A percentile compares a stretch with the other conserved stretches of the same genome.
These are phyloP conservation scores for Arthroderma sp. DNA, from an alignment of 2,329 filamentous ascomycete genomes.

Conservation along the genomic window DNA sequence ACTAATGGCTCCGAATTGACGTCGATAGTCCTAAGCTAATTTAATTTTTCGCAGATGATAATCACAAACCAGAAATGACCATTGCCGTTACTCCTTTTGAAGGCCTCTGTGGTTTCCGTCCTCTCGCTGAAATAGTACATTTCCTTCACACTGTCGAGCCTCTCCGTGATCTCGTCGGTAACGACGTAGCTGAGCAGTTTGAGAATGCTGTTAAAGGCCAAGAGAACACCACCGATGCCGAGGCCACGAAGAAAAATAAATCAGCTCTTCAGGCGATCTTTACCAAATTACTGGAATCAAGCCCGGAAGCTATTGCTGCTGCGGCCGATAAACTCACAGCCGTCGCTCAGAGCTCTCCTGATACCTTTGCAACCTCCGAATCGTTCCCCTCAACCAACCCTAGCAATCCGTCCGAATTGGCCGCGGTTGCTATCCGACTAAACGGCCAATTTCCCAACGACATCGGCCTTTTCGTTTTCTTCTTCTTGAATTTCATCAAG, in stretches of 20 bases:
- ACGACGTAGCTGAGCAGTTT: constrained; percentile 36
- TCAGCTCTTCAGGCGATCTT: constrained; percentile 64
- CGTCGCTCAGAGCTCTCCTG: constrained; percentile 53
- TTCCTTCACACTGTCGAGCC: constrained; percentile 59
- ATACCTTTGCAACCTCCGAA: constrained; percentile 53
- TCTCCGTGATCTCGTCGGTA: constrained; percentile 52
- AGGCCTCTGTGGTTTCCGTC: constrained; percentile 88
- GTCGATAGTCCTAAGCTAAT: neutral
- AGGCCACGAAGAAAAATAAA: constrained; percentile 53
- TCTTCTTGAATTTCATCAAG: constrained; percentile 93
- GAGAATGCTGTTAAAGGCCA: constrained; percentile 45
- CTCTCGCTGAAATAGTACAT: constrained; percentile 70
- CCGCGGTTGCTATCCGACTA: constrained; percentile 62
- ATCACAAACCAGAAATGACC: constrained; percentile 99
- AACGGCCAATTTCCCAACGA: constrained; percentile 77
- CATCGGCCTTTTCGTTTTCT: constrained; percentile 86
- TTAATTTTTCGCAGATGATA: constrained; percentile 52
- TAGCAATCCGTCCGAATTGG: constrained; percentile 44
- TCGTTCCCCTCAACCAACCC: constrained; percentile 20
- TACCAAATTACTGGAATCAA: constrained; percentile 65
- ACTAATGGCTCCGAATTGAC: neutral
- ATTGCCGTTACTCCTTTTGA: constrained; percentile 95
- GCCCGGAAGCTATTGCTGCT: constrained; percentile 49
- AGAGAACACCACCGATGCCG: constrained; percentile 34
- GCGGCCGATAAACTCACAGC: constrained; percentile 57